Evolutionary conservation across 495 filamentous ascomycete genomes (phyloP).

Genomic region (Xylaria palmicola): DNA sequence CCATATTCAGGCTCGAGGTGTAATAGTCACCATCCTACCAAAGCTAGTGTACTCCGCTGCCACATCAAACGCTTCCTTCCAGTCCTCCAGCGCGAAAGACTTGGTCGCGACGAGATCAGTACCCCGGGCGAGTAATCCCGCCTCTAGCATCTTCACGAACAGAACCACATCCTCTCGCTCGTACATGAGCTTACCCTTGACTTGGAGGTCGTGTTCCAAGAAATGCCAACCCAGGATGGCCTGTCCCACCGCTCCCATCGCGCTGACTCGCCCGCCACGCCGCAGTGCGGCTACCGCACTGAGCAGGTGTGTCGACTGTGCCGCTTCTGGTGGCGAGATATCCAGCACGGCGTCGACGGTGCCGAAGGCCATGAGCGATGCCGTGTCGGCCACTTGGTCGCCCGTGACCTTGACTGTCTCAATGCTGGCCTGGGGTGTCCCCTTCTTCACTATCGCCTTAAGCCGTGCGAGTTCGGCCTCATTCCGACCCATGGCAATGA

Average conservation of each 20-base stretch:
- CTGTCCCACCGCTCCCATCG: conserved; percentile 10
- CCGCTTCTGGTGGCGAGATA: conserved; percentile 7
- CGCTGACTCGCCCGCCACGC: conserved; percentile 11
- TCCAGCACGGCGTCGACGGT: conserved; percentile 7
- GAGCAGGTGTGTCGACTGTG: conserved; percentile 3
- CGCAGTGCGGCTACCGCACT: conserved; percentile 7
- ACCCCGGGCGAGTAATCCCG: conserved; percentile 25
- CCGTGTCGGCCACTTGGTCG: conserved; percentile 1
- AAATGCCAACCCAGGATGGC: conserved; percentile 13
- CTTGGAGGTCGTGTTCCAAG: conserved; percentile 24
- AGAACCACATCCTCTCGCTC: conserved; percentile 23
- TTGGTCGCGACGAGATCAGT: conserved; percentile 26
- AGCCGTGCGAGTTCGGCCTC: conserved; percentile 23
- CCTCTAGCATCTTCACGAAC: conserved; percentile 28
- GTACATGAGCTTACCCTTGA: conserved; percentile 40
- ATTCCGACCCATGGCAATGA: conserved; percentile 51
- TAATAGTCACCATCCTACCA: conserved; percentile 17
- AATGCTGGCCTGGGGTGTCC: conserved; percentile 1
- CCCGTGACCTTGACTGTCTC: conserved; percentile 11
- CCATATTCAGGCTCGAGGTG: neutral
- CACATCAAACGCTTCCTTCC: conserved; percentile 24
- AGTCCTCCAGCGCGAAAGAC: conserved; percentile 22
- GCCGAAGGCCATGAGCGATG: neutral
- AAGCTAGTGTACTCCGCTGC: conserved; percentile 25
- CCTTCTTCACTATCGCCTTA: neutral